These are phyloP conservation scores for Aspergillus saccharolyticus DNA, from an alignment of 495 filamentous ascomycete genomes.

Conservation along the genomic window DNA sequence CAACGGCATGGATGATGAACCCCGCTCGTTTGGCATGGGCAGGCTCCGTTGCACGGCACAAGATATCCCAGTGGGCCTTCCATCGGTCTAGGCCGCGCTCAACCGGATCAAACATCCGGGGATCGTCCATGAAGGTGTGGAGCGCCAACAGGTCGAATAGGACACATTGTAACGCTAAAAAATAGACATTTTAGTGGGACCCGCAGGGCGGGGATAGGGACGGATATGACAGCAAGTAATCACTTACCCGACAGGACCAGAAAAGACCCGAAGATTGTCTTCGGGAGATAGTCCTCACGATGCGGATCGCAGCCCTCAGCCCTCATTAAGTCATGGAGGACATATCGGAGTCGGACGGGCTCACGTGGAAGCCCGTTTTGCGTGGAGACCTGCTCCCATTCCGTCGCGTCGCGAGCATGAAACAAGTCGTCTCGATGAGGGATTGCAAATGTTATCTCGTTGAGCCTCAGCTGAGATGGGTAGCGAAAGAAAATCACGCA, in stretches of 20 bases:
- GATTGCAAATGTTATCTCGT: constrained; percentile 1
- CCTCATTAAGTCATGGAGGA: background rate
- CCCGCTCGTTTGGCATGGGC: background rate
- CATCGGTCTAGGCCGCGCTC: constrained; percentile 1
- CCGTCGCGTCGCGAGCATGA: background rate
- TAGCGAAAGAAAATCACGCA: constrained; percentile 2
- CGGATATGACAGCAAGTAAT: background rate
- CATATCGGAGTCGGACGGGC: background rate
- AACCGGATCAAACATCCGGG: background rate
- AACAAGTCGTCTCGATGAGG: background rate
- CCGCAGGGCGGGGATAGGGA: no score
- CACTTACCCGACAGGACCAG: background rate
- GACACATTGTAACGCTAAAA: background rate
- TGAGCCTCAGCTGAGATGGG: constrained; percentile 1
- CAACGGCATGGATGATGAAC: constrained; percentile 7
- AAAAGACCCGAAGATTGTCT: background rate
- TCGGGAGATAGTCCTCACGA: background rate
- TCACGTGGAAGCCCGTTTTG: background rate
- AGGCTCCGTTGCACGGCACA: background rate
- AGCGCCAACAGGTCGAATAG: constrained; percentile 4
- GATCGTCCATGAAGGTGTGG: background rate
- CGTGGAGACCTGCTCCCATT: background rate
- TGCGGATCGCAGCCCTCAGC: background rate
- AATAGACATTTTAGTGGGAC: no score
- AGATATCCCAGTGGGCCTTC: constrained; percentile 1